These are phyloP conservation scores for Amanita molliuscula DNA, from an alignment of 768 basidiomycete species.

Conservation along the genomic window DNA sequence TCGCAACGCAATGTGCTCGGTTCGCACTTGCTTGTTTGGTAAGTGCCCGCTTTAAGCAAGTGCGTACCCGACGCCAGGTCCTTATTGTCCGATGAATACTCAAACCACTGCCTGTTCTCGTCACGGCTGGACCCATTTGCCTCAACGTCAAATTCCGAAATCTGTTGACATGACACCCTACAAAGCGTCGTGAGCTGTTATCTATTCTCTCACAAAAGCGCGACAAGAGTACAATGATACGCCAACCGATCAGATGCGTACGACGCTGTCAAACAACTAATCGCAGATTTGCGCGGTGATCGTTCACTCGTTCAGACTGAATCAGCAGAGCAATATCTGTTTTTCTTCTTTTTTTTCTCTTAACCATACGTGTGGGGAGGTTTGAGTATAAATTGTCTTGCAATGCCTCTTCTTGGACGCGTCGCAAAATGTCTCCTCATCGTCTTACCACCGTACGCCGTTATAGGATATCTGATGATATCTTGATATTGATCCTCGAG, in stretches of 20 bases:
- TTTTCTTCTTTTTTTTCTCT: conserved; percentile 29
- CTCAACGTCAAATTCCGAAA: conserved; percentile 25
- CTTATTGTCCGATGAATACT: conserved; percentile 40
- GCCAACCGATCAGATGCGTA: conserved; percentile 37
- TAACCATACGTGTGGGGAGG: conserved; percentile 22
- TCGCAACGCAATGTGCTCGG: conserved; percentile 26
- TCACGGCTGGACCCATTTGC: conserved; percentile 28
- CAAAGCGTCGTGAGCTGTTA: conserved; percentile 26
- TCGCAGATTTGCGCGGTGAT: conserved; percentile 28
- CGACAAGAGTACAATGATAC: conserved; percentile 33
- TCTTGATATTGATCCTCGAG: conserved; percentile 37
- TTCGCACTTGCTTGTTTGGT: conserved; percentile 25
- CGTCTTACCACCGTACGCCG: conserved; percentile 30
- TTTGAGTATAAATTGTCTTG: conserved; percentile 37
- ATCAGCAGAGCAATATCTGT: conserved; percentile 30
- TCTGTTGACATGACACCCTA: conserved; percentile 47
- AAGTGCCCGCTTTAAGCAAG: conserved; percentile 24
- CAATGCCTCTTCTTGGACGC: conserved; percentile 16
- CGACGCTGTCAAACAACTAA: conserved; percentile 29
- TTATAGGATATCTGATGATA: conserved; percentile 42
- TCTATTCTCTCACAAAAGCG: conserved; percentile 36
- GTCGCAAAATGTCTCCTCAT: conserved; percentile 33
- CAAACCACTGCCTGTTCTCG: conserved; percentile 23
- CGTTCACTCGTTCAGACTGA: conserved; percentile 20
- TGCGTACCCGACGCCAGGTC: conserved; percentile 31